phyloP scores from a whole-genome alignment of 306 rosid species.

The Cucumis hystrix region DNA sequence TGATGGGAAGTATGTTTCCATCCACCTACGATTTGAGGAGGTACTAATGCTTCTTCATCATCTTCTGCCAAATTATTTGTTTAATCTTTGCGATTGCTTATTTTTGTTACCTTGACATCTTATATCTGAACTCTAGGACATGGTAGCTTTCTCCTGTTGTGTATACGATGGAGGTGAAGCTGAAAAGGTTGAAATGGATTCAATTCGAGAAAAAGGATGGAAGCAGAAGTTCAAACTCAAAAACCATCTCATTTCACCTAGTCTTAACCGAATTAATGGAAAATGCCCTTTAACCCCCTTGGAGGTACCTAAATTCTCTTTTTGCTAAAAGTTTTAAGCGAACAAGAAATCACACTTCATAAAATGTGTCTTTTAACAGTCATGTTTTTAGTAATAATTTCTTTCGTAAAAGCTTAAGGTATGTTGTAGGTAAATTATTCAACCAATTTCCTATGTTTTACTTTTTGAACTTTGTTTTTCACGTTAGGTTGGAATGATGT shows the following conservation, averaged over 20 bases:
- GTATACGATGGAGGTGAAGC: slow-evolving; percentile 74
- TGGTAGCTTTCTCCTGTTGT: slow-evolving; percentile 97
- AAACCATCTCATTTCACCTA: slow-evolving; percentile 45
- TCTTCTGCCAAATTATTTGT: neutral
- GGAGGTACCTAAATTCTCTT: slow-evolving; percentile 38
- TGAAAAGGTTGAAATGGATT: slow-evolving; percentile 71
- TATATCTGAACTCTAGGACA: slow-evolving; percentile 41
- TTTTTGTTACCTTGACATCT: neutral
- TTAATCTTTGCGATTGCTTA: neutral
- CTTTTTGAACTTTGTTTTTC: slow-evolving; percentile 13
- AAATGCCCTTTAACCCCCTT: slow-evolving; percentile 91
- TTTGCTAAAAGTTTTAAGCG: neutral
- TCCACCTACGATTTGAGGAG: slow-evolving; percentile 98
- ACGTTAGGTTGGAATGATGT: slow-evolving; percentile 82
- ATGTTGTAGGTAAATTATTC: neutral
- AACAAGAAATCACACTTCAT: neutral
- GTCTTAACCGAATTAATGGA: slow-evolving; percentile 68
- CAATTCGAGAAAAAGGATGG: slow-evolving; percentile 80
- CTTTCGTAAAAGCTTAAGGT: neutral
- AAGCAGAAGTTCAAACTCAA: slow-evolving; percentile 65
- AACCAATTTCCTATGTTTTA: neutral
- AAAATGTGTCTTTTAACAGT: neutral
- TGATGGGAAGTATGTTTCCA: slow-evolving; percentile 64
- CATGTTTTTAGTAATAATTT: neutral
- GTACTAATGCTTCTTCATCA: slow-evolving; percentile 23